phyloP scores from a whole-genome alignment of 352 stramenopile species.

The Phytophthora sp. region DNA sequence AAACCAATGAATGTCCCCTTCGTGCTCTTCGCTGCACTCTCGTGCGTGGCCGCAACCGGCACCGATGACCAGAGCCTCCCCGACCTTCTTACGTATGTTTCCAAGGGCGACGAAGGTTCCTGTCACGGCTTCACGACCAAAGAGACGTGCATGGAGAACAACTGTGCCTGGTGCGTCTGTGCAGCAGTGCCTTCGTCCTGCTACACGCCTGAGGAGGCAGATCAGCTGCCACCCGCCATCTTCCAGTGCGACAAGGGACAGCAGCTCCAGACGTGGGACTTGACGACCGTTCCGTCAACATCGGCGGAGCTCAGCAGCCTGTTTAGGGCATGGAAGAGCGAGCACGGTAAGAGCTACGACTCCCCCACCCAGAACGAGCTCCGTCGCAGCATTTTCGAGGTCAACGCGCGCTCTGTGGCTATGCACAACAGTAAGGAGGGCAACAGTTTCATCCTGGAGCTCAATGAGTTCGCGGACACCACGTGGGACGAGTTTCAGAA shows the following conservation, averaged over 20 bases:
- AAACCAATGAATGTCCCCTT: conserved; percentile 13
- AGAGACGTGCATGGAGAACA: conserved; percentile 53
- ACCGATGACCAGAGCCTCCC: background rate
- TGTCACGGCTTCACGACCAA: conserved; percentile 63
- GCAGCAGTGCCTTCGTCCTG: conserved; percentile 83
- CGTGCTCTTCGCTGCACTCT: conserved; percentile 3
- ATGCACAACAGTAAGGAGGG: conserved; percentile 58
- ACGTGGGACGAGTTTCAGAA: conserved; percentile 83
- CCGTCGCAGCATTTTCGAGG: conserved; percentile 60
- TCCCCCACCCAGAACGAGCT: conserved; percentile 57
- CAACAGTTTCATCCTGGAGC: conserved; percentile 68
- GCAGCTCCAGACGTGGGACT: conserved; percentile 35
- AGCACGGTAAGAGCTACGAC: conserved; percentile 56
- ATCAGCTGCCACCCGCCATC: conserved; percentile 67
- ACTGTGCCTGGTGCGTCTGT: conserved; percentile 81
- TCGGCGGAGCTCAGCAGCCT: conserved; percentile 40
- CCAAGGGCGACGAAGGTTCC: conserved; percentile 29
- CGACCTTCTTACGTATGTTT: conserved; percentile 41
- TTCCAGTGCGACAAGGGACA: conserved; percentile 71
- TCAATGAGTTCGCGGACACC: conserved; percentile 79
- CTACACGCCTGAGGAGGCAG: conserved; percentile 73
- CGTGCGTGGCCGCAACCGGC: background rate
- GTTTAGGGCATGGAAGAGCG: conserved; percentile 58
- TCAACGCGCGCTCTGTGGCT: conserved; percentile 67
- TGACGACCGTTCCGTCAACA: conserved; percentile 42